Conservation (phyloP, 768 basidiomycete species). For the Saitozyma sp. region DNA sequence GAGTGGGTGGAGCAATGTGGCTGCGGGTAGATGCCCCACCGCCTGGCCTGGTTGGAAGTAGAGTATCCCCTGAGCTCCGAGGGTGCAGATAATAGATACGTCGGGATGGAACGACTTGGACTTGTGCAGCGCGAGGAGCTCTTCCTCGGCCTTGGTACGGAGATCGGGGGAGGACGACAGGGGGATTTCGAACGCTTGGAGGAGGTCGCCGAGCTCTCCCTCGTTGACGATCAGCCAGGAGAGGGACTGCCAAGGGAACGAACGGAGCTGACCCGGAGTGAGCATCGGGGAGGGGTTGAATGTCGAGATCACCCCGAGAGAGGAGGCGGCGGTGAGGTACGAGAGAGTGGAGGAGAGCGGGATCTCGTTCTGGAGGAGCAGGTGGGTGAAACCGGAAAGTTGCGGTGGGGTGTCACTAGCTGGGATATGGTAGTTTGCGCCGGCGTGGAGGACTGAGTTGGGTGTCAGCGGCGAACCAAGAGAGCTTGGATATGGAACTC, state of each 20-base stretch:
- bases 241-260: slow-evolving; percentile 51
- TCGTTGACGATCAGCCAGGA: slow-evolving; percentile 56
- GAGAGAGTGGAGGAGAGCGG: slow-evolving; percentile 48
- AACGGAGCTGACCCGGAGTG: slow-evolving; percentile 31
- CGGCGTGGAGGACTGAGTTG: slow-evolving; percentile 47
- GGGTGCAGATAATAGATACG: slow-evolving; percentile 43
- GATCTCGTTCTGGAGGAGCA: slow-evolving; percentile 57
- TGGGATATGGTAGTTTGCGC: slow-evolving; percentile 44
- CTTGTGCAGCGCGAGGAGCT: slow-evolving; percentile 11
- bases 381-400: slow-evolving; percentile 49
- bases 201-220: slow-evolving; percentile 49
- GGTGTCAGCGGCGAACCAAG: not conserved
- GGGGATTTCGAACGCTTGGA: slow-evolving; percentile 17
- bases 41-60: slow-evolving; percentile 18
- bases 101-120: slow-evolving; percentile 8
- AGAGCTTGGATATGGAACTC: not conserved
- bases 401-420: slow-evolving; percentile 33
- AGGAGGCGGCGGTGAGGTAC: slow-evolving; percentile 33
- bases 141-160: not conserved
- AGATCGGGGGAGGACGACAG: not conserved
- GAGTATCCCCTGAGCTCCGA: slow-evolving; percentile 43
- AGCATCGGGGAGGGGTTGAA: slow-evolving; percentile 57
- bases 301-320: slow-evolving; percentile 39
- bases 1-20: slow-evolving; percentile 29
- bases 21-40: slow-evolving; percentile 35